These are phyloP conservation scores for Malus hybrid DNA, from an alignment of 331 rosid species.

Conservation along the genomic window DNA sequence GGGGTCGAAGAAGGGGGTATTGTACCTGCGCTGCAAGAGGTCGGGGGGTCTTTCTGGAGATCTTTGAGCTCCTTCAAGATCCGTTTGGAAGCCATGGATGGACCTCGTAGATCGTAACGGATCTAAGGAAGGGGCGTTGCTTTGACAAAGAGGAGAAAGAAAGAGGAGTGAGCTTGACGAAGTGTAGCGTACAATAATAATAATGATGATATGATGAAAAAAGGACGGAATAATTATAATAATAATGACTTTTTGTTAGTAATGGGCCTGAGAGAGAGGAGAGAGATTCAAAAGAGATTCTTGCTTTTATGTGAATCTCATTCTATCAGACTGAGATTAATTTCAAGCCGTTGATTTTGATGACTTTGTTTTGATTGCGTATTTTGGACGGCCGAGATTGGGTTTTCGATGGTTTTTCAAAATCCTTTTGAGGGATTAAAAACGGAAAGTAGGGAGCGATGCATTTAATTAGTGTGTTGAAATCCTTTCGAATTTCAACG, in stretches of 20 bases:
- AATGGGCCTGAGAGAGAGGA: background rate
- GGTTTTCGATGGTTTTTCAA: background rate
- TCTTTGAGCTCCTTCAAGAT: constrained; percentile 86
- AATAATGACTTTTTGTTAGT: background rate
- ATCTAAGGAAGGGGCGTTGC: constrained; percentile 15
- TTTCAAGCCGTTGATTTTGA: background rate
- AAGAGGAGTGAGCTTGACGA: background rate
- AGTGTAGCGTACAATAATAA: background rate
- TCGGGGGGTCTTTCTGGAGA: constrained; percentile 84
- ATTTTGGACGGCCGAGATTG: constrained; percentile 10
- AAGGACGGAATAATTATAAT: background rate
- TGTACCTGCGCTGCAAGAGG: constrained; percentile 84
- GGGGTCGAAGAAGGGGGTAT: background rate
- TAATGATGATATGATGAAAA: background rate
- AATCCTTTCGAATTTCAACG: too few species aligned
- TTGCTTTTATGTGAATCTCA: constrained; percentile 11
- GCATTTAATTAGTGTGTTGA: too few species aligned
- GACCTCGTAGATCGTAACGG: constrained; percentile 25
- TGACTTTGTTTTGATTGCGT: background rate
- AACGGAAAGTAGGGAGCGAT: too few species aligned
- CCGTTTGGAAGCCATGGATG: constrained; percentile 76
- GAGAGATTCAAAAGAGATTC: constrained; percentile 8
- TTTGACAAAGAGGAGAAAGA: background rate
- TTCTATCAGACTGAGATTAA: background rate
- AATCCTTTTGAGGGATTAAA: too few species aligned